Percentiles rank a stretch among this genome's conserved stretches.
Evolutionary conservation across 805 yeast genomes (phyloP).

Genomic region (Cyberlindnera petersonii): DNA sequence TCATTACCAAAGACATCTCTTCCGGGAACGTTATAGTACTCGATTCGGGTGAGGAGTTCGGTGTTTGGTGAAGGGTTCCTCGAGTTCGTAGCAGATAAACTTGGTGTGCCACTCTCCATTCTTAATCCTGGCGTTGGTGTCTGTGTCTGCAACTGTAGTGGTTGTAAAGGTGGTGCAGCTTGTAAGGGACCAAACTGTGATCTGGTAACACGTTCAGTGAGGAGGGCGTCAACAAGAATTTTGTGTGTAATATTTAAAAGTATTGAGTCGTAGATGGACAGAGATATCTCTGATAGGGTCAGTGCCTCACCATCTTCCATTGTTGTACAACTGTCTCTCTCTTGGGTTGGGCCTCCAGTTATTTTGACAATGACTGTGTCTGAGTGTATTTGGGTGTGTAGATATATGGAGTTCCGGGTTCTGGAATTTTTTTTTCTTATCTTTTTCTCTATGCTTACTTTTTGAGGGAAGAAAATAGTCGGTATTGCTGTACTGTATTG

Average conservation of each 20-base stretch:
- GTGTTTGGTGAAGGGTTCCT: slow-evolving; percentile 20
- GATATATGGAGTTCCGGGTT: too few relatives aligned
- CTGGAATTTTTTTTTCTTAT: too few relatives aligned
- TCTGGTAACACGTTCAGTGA: slow-evolving; percentile 13
- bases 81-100: slow-evolving; percentile 8
- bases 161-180: slow-evolving; percentile 11
- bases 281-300: slow-evolving; percentile 9
- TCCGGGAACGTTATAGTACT: slow-evolving; percentile 17
- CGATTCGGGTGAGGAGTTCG: slow-evolving; percentile 18
- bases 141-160: slow-evolving; percentile 1
- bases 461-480: too few relatives aligned
- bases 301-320: slow-evolving; percentile 2
- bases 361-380: background rate
- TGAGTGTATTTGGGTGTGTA: background rate
- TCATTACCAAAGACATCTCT: slow-evolving; percentile 51
- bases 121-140: slow-evolving; percentile 7
- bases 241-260: slow-evolving; percentile 13
- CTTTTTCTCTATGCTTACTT: too few relatives aligned
- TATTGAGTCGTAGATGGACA: slow-evolving; percentile 7
- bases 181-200: slow-evolving; percentile 14
- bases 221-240: slow-evolving; percentile 12
- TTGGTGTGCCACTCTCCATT: slow-evolving; percentile 10
- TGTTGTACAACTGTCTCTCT: background rate
- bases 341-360: background rate
- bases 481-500: too few relatives aligned